Conservation (phyloP, 2,329 filamentous ascomycete genomes). For the Colletotrichum sp. region DNA sequence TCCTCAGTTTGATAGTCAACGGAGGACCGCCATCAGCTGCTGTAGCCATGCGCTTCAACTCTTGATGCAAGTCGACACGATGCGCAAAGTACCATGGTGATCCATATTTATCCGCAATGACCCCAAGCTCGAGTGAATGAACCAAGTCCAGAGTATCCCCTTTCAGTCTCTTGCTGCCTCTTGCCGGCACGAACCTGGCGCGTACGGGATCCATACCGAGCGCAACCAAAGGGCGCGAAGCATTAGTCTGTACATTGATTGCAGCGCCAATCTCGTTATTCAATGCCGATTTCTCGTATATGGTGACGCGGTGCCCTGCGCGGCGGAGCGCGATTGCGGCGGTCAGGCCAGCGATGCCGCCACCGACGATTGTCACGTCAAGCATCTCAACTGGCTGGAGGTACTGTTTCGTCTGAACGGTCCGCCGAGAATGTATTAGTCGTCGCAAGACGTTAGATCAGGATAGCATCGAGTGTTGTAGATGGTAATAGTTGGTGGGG, state of each 20-base stretch:
- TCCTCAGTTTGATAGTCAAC: slow-evolving; percentile 26
- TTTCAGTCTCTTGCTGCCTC: slow-evolving; percentile 17
- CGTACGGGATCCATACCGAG: slow-evolving; percentile 38
- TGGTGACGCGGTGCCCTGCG: slow-evolving; percentile 34
- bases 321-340: slow-evolving; percentile 37
- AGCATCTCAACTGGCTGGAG: slow-evolving; percentile 18
- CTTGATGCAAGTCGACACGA: slow-evolving; percentile 44
- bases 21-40: slow-evolving; percentile 28
- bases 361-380: slow-evolving; percentile 33
- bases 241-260: slow-evolving; percentile 43
- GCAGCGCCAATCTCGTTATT: slow-evolving; percentile 43
- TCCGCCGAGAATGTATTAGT: too few species aligned
- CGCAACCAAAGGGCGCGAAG: slow-evolving; percentile 34
- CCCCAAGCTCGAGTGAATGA: slow-evolving; percentile 21
- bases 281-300: slow-evolving; percentile 42
- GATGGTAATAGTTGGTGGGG: background rate
- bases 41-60: slow-evolving; percentile 37
- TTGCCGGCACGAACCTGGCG: slow-evolving; percentile 30
- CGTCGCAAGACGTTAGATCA: background rate
- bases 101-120: background rate
- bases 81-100: slow-evolving; percentile 36
- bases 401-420: background rate
- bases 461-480: background rate
- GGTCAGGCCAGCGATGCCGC: slow-evolving; percentile 40
- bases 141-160: background rate